phyloP scores from a whole-genome alignment of 768 basidiomycete species.

The Leccinum truebloodii region DNA sequence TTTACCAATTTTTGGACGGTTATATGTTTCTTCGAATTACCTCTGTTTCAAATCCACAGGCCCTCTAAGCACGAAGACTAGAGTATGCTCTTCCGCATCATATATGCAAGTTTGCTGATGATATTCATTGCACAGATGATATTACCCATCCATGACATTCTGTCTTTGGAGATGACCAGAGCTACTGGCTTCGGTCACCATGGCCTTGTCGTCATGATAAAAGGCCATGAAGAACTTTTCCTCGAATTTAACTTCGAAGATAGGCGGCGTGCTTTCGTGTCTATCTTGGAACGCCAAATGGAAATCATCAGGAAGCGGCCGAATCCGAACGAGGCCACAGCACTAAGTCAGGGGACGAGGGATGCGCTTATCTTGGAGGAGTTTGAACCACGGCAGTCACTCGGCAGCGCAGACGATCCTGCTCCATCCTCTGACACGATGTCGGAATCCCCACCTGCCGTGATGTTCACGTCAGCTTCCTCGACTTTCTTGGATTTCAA shows the following conservation, averaged over 20 bases:
- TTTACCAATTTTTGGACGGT: constrained; percentile 83
- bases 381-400: constrained; percentile 56
- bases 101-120: constrained; percentile 6
- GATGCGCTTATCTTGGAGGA: constrained; percentile 86
- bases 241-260: constrained; percentile 88
- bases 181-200: constrained; percentile 89
- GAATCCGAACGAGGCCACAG: constrained; percentile 42
- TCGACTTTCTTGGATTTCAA: constrained; percentile 97
- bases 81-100: constrained; percentile 51
- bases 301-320: constrained; percentile 63
- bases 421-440: constrained; percentile 52
- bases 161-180: constrained; percentile 80
- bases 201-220: constrained; percentile 87
- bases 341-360: constrained; percentile 53
- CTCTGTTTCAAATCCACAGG: constrained; percentile 95
- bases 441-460: constrained; percentile 76
- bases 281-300: constrained; percentile 75
- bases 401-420: constrained; percentile 41
- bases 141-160: constrained; percentile 85
- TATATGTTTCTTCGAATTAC: constrained; percentile 89
- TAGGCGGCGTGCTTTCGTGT: constrained; percentile 76
- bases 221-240: constrained; percentile 97
- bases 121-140: constrained; percentile 69
- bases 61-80: constrained; percentile 74
- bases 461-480: constrained; percentile 96